Conservation (phyloP, 1,284 basidiomycete species). For the Ceratobasidium sp. region DNA sequence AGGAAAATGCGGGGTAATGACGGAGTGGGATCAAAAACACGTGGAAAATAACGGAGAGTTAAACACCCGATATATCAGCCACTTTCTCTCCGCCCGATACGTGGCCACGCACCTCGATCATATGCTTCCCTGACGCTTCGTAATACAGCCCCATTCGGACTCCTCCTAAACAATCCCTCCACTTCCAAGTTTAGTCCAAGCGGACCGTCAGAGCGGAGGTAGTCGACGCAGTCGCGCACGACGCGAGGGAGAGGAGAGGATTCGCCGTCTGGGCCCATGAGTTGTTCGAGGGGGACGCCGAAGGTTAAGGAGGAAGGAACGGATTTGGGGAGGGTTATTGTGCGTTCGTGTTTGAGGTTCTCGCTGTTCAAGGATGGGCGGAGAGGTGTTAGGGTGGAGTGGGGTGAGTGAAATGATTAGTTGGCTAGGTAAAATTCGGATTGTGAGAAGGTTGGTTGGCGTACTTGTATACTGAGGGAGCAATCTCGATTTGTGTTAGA, state of each 20-base stretch:
- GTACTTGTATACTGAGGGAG: constrained; percentile 83
- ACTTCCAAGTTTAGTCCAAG: constrained; percentile 65
- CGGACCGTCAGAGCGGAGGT: constrained; percentile 69
- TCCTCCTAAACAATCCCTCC: constrained; percentile 84
- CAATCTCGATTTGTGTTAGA: constrained; percentile 86
- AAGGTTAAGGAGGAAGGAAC: constrained; percentile 72
- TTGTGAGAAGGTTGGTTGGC: constrained; percentile 47
- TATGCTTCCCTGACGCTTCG: constrained; percentile 84
- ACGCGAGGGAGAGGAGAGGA: constrained; percentile 83
- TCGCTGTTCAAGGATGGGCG: constrained; percentile 62
- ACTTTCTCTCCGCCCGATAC: no score
- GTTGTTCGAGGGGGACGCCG: constrained; percentile 80
- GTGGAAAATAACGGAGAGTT: neutral
- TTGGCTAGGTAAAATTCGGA: neutral
- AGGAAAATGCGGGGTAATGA: no score
- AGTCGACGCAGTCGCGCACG: constrained; percentile 81
- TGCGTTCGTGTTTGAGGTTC: constrained; percentile 77
- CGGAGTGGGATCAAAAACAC: neutral
- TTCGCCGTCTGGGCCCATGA: constrained; percentile 87
- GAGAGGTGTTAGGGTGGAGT: constrained; percentile 12
- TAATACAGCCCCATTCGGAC: constrained; percentile 77
- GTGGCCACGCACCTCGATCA: constrained; percentile 69
- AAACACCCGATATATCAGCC: no score
- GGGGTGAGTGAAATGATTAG: neutral
- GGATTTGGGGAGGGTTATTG: constrained; percentile 73